Conservation (phyloP, 108 stramenopile genomes). For the Conticribra guillardii region DNA sequence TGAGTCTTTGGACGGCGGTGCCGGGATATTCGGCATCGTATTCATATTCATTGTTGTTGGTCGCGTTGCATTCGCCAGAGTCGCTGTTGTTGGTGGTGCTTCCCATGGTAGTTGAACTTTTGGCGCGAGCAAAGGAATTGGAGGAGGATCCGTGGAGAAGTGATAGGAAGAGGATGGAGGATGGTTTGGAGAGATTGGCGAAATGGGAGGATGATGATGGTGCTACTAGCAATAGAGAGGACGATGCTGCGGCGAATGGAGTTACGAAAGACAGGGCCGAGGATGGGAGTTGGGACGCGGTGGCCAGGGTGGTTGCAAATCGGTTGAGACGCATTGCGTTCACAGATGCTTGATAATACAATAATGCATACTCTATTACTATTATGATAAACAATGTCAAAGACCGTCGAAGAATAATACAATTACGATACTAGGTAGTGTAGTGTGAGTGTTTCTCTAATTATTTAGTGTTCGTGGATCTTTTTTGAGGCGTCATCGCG, state of each 20-base stretch:
- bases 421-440: no score
- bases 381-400: no score
- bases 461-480: no score
- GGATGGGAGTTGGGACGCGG: background rate
- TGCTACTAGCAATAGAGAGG: background rate
- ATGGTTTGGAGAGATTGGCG: background rate
- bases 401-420: no score
- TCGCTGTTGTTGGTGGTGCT: constrained; percentile 1
- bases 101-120: background rate
- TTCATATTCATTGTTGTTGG: background rate
- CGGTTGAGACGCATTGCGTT: no score
- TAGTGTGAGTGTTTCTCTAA: no score
- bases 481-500: no score
- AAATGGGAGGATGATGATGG: constrained; percentile 1
- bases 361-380: no score
- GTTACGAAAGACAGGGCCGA: background rate
- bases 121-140: background rate
- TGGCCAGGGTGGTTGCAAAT: background rate
- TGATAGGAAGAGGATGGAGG: background rate
- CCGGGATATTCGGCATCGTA: constrained; percentile 79
- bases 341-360: no score
- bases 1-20: constrained; percentile 76
- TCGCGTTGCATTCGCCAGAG: constrained; percentile 19
- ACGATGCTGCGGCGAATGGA: background rate
- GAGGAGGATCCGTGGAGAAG: background rate